Evolutionary conservation across 106 monocot species (phyloP).

Genomic region (Dendrobium chrysotoxum): DNA sequence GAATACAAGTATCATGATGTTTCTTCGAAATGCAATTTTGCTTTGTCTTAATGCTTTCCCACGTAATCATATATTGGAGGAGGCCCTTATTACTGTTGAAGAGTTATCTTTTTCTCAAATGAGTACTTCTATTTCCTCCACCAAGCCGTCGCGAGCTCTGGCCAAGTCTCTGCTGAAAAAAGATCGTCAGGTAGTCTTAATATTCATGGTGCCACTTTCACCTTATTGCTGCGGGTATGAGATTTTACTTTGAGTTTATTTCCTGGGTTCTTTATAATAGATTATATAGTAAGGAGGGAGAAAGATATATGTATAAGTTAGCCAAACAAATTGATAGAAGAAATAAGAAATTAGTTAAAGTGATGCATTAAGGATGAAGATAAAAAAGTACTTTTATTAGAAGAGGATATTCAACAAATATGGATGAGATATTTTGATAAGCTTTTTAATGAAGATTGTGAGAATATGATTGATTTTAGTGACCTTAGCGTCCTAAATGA

Average conservation of each 20-base stretch:
- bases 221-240: not conserved
- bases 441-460: too few relatives aligned
- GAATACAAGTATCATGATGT: conserved; percentile 31
- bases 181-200: conserved; percentile 74
- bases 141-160: conserved; percentile 59
- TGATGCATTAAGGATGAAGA: too few relatives aligned
- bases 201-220: not conserved
- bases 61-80: conserved; percentile 70
- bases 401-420: too few relatives aligned
- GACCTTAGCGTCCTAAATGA: too few relatives aligned
- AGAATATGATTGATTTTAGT: too few relatives aligned
- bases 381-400: too few relatives aligned
- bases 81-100: conserved; percentile 72
- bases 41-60: conserved; percentile 63
- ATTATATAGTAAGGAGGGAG: too few relatives aligned
- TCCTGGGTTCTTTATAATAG: not conserved
- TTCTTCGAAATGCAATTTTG: conserved; percentile 70
- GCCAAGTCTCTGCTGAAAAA: conserved; percentile 77
- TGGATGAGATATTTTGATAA: too few relatives aligned
- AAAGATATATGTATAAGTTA: too few relatives aligned
- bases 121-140: conserved; percentile 23
- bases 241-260: not conserved
- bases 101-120: conserved; percentile 20
- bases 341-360: too few relatives aligned
- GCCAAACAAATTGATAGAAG: too few relatives aligned